Percentiles rank a stretch among this genome's conserved stretches.
Evolutionary conservation across 331 rosid species (phyloP).

Genomic region (Spiraea crenata): DNA sequence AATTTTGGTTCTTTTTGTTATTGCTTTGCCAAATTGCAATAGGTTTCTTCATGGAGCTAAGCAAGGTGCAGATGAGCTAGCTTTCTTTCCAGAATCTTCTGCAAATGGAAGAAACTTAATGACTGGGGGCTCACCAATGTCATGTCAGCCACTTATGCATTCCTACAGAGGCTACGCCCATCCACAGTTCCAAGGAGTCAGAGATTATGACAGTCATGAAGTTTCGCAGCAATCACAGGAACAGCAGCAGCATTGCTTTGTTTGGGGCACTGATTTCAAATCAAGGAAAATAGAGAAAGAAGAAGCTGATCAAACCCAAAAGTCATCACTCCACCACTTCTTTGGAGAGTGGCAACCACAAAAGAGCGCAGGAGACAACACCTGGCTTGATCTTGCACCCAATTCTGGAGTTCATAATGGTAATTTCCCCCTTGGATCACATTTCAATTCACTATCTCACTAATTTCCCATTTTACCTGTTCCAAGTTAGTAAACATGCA

Average conservation of each 20-base stretch:
- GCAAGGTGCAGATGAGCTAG: constrained; percentile 69
- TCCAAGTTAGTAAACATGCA: no score
- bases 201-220: constrained; percentile 35
- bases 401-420: constrained; percentile 61
- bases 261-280: constrained; percentile 89
- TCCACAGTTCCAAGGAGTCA: constrained; percentile 47
- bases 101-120: constrained; percentile 47
- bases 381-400: constrained; percentile 98
- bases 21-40: not conserved
- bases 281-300: constrained; percentile 54
- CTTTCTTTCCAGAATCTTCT: constrained; percentile 82
- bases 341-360: constrained; percentile 84
- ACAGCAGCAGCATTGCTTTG: constrained; percentile 70
- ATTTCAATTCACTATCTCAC: no score
- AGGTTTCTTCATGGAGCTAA: constrained; percentile 66
- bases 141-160: constrained; percentile 57
- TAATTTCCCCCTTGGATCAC: constrained; percentile 6
- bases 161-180: constrained; percentile 54
- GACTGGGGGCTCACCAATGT: not conserved
- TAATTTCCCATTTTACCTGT: no score
- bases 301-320: constrained; percentile 57
- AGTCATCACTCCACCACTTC: constrained; percentile 93
- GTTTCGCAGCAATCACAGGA: constrained; percentile 35
- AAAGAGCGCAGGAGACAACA: constrained; percentile 59
- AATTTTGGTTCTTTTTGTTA: not conserved